Base-by-base conservation (phyloP, 371 early-diverging fungal genomes). In the Mycotypha africana region DNA sequence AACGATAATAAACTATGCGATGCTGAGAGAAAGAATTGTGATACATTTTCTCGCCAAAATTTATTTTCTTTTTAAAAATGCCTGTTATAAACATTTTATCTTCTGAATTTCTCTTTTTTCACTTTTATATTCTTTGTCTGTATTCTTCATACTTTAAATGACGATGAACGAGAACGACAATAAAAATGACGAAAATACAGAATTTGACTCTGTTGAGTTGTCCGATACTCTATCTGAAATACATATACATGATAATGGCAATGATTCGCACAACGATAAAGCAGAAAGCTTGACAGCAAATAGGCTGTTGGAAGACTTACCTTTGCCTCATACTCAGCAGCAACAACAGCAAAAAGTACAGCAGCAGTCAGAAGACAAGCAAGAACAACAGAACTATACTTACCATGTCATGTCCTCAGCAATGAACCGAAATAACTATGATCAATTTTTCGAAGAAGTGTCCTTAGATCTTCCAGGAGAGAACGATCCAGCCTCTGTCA, bases 401-500 rank as follows among this genome's bases (percentile, higher is more conserved):
- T 8, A 28, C 12, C 8, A 28, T 12, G 12, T 28, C 6, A 28
- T 28, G 30, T 8, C 30, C 30, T 12, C 45, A 14, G 15, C 49
- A 0, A 7, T 39, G 35, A 47, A 47, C 26, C 48, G 59, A 59
- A 37, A 58, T 49, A 45, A 53, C 3, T 74, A 74, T 32, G 75
- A 74, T 25, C 71, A 74, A 33, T 66, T 74, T 34, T 74, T 74
- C 56, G 75, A 74, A 46, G 75, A 74, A 45, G 75, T 74, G 1
- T 74, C 75, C 3, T 38, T 74, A 14, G 75, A 74, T 42, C 47
- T 74, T 7, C 75, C 75, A 10, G 53, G 70, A 40, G 65, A 66
- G 22, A 37, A 19, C 12, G 19, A 39, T n/a, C n/a, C n/a, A n/a
- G n/a, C n/a, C n/a, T n/a, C n/a, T n/a, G n/a, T n/a, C n/a, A 14